These are phyloP conservation scores for Colletotrichum magnum DNA, from an alignment of 2,329 filamentous ascomycete species.

Conservation along the genomic window DNA sequence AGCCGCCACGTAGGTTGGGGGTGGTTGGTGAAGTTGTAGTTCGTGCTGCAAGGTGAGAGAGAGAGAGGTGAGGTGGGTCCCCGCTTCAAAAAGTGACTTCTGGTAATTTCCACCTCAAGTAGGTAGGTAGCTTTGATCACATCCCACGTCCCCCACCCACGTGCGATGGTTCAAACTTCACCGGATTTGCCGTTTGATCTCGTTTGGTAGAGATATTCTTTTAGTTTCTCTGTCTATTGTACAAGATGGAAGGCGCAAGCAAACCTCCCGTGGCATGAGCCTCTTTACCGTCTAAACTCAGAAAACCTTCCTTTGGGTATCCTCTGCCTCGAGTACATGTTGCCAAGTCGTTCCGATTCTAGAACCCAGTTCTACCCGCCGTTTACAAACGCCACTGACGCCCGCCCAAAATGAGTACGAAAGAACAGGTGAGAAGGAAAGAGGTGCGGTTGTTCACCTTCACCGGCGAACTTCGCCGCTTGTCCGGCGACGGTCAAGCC, in stretches of 20 bases:
- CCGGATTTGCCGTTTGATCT: background rate
- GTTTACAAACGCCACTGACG: constrained; percentile 22
- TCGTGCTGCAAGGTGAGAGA: constrained; percentile 11
- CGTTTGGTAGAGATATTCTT: background rate
- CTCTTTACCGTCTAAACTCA: background rate
- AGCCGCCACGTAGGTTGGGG: constrained; percentile 1
- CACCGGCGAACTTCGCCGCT: constrained; percentile 36
- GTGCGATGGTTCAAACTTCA: background rate
- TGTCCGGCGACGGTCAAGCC: constrained; percentile 51
- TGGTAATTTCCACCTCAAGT: constrained; percentile 14
- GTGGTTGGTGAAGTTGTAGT: constrained; percentile 17
- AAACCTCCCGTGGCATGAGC: constrained; percentile 4
- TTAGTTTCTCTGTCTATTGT: constrained; percentile 1
- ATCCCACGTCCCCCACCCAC: background rate
- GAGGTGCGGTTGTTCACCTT: constrained; percentile 1
- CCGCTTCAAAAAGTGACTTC: constrained; percentile 21
- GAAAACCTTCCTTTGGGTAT: constrained; percentile 28
- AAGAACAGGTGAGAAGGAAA: background rate
- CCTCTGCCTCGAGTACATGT: background rate
- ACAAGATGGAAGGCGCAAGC: background rate
- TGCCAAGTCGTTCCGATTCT: background rate
- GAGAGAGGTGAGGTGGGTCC: constrained; percentile 21
- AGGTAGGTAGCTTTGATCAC: background rate
- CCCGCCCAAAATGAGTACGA: constrained; percentile 9
- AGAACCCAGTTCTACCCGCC: constrained; percentile 3